These are phyloP conservation scores for Penicillium italicum DNA, from an alignment of 2,329 filamentous ascomycete genomes.

Conservation along the genomic window DNA sequence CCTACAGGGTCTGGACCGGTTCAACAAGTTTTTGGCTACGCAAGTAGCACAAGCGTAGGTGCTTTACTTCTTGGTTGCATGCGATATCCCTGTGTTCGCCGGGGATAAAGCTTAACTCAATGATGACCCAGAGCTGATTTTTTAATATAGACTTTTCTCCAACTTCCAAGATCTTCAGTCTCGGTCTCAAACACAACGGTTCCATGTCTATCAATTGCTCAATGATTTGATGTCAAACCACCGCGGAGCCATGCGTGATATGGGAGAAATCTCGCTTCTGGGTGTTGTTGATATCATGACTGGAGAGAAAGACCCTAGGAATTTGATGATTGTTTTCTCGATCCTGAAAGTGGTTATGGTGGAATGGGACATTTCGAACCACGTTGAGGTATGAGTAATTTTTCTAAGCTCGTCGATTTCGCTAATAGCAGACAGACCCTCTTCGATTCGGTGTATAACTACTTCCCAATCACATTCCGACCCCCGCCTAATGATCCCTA, in stretches of 20 bases:
- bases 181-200: constrained; percentile 62
- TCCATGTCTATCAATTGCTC: constrained; percentile 59
- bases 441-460: constrained; percentile 68
- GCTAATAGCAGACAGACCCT: constrained; percentile 42
- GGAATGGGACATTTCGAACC: constrained; percentile 61
- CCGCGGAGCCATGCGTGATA: constrained; percentile 54
- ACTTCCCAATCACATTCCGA: constrained; percentile 68
- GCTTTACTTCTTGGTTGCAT: constrained; percentile 4
- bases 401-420: not conserved
- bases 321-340: constrained; percentile 68
- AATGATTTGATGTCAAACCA: constrained; percentile 61
- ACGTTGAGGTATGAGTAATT: constrained; percentile 51
- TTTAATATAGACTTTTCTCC: constrained; percentile 43
- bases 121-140: constrained; percentile 13
- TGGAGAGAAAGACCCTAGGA: constrained; percentile 66
- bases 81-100: not conserved
- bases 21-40: constrained; percentile 55
- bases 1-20: constrained; percentile 58
- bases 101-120: constrained; percentile 12
- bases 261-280: constrained; percentile 59
- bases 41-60: constrained; percentile 53
- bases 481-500: constrained; percentile 67
- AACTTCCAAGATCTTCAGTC: constrained; percentile 57
- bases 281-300: constrained; percentile 63
- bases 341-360: constrained; percentile 64